Percentiles rank a stretch among this genome's conserved stretches.
phyloP scores from a whole-genome alignment of 257 asterid genomes.

The Lithospermum erythrorhizon region DNA sequence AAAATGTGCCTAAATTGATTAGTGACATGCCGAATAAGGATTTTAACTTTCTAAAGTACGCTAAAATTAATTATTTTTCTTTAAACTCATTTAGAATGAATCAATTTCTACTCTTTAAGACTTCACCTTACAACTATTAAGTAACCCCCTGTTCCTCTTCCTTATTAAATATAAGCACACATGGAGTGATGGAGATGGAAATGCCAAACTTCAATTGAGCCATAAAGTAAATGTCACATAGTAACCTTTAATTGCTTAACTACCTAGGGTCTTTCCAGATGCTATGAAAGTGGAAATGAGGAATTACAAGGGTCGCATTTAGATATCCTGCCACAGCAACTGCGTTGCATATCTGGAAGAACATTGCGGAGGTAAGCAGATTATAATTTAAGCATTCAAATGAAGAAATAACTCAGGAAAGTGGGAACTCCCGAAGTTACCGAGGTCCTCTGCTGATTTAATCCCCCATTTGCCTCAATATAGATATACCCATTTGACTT shows the following conservation, averaged over 20 bases:
- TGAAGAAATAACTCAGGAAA: not conserved
- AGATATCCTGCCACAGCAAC: slow-evolving; percentile 98
- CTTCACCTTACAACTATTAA: too few relatives aligned
- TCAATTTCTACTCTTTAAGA: too few relatives aligned
- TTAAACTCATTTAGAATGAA: too few relatives aligned
- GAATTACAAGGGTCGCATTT: slow-evolving; percentile 91
- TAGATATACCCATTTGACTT: slow-evolving; percentile 44
- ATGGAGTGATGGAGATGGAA: not conserved
- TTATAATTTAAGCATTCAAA: not conserved
- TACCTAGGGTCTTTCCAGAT: slow-evolving; percentile 98
- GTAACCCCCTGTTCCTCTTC: too few relatives aligned
- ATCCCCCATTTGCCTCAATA: slow-evolving; percentile 90
- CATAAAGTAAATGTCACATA: not conserved
- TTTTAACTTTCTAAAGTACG: too few relatives aligned
- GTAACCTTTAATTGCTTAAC: slow-evolving; percentile 9
- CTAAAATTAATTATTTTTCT: too few relatives aligned
- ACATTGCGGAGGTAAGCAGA: slow-evolving; percentile 9
- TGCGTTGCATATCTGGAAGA: slow-evolving; percentile 92
- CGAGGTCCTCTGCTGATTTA: slow-evolving; percentile 97
- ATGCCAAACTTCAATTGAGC: not conserved
- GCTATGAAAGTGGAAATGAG: slow-evolving; percentile 90
- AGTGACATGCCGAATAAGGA: too few relatives aligned
- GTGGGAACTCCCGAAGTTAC: slow-evolving; percentile 24
- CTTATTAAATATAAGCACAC: too few relatives aligned
- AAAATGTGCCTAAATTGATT: too few relatives aligned